Conservation (phyloP, 2,329 filamentous ascomycete species). For the Metarhizium sp. region DNA sequence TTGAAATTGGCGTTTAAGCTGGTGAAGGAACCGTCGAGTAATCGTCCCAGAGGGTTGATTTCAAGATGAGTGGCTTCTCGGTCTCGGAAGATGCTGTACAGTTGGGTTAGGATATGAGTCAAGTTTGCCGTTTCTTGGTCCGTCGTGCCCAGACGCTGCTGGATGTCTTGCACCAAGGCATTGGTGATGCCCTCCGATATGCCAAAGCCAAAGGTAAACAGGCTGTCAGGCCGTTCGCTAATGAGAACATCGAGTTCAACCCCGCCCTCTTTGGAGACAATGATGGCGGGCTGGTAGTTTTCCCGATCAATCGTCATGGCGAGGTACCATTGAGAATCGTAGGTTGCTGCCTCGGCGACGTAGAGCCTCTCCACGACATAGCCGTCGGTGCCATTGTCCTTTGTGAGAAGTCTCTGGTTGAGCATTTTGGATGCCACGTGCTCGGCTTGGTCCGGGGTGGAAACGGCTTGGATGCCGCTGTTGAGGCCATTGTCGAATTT, state of each 20-base stretch:
- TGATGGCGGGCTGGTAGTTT: constrained; percentile 25
- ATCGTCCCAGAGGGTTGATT: constrained; percentile 26
- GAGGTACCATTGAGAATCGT: constrained; percentile 28
- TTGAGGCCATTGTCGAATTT: constrained; percentile 7
- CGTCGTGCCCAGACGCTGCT: constrained; percentile 1
- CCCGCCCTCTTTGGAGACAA: constrained; percentile 21
- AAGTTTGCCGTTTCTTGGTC: constrained; percentile 8
- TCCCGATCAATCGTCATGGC: constrained; percentile 33
- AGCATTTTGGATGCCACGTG: constrained; percentile 14
- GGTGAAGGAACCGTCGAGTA: constrained; percentile 17
- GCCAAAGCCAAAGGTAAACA: constrained; percentile 15
- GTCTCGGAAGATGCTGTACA: constrained; percentile 30
- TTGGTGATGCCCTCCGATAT: constrained; percentile 18
- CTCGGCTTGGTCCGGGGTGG: constrained; percentile 9
- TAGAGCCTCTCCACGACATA: constrained; percentile 22
- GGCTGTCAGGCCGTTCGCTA: not conserved
- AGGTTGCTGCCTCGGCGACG: constrained; percentile 22
- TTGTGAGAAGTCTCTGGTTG: not conserved
- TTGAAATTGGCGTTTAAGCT: constrained; percentile 30
- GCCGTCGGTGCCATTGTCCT: constrained; percentile 1
- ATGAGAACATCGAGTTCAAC: constrained; percentile 12
- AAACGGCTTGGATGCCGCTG: constrained; percentile 7
- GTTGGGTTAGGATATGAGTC: constrained; percentile 9
- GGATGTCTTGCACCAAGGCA: constrained; percentile 11
- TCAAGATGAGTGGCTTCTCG: constrained; percentile 39